Evolutionary conservation across 2,329 filamentous ascomycete genomes (phyloP), one percentile per base, ranked within the genome.

Genomic region (Hymenoscyphus fraxineus): DNA sequence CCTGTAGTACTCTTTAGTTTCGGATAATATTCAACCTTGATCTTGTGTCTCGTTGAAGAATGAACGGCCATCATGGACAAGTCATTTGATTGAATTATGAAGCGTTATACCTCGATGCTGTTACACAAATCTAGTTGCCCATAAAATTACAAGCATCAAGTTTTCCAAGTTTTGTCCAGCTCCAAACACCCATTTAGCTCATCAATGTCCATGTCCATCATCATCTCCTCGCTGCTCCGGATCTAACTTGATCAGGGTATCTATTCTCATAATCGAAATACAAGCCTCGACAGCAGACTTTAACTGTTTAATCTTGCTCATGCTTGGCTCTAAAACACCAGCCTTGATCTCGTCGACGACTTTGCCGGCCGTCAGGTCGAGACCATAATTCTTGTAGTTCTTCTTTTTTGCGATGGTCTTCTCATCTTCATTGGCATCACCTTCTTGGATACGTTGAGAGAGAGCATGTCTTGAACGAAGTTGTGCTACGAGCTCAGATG

Each of bases 211-310:
- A 79, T 96, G 92, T 64, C 92, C 93, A 74, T 95, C 91, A 80
- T 96, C 90, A 71, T 78, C 85, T 51, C 81, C 82, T 75, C 85
- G 84, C 82, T 89, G 85, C 82, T 97, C 93, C 19, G 93, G 93
- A 83, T 99, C 95, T 78, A 99, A 82, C 83, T 96, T 96, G 81
- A 99, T 98, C 79, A 99, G 84, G 70, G 95, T 98, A 82, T 99
- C 95, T 77, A 99, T 99, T 75, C 95, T 87, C 95, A 99, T 98
- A 77, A 99, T 98, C 76, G 93, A 91, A 79, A 99, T 96, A 79
- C 95, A 98, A 63, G 95, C 95, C 81, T 99, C 95, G 59, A 99
- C 95, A 35, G 95, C 95, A 79, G 91, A 96, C 89, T 99, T 99
- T 76, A 99, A 83, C 83, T 98, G 95, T 79, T 94, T 90, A 71